Base-by-base conservation (phyloP, 495 filamentous ascomycete genomes). In the Aspergillus heteromorphus region DNA sequence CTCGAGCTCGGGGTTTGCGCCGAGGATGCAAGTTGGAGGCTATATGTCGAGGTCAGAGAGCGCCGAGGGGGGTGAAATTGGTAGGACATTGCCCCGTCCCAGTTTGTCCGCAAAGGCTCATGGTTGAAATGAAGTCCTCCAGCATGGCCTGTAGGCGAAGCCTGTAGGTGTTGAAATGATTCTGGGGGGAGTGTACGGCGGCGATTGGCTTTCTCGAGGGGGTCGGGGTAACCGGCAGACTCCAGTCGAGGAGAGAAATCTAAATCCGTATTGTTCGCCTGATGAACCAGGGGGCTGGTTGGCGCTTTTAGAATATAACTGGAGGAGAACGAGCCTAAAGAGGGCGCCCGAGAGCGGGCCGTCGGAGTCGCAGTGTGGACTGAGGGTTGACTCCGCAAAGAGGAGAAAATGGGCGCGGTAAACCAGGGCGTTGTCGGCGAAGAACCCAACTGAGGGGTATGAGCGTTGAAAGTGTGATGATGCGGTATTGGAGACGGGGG, bases 221-320 rank as follows among this genome's bases (percentile, higher is more conserved):
- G 69, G 38, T 56, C 59, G 17, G 71, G 68, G 2, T 54, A 51
- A 7, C 71, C 67, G 16, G 55, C 59, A 16, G 64, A 56, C 18
- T 69, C 64, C 21, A 64, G 57, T 43, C 65, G 70, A 13, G 75
- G 69, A 8, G 83, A 79, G 40, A 88, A 78, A 57, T 91, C 89
- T 14, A 90, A 65, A 53, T 95, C 91, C 7, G 91, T 87, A 61
- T 91, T 92, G 66, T 86, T 95, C 53, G 91, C 88, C 55, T 91
- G 90, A 62, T 97, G 84, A 2, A 92, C 91, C 19, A 98, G 74
- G 17, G 93, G 95, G 55, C 91, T 97, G 10, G 93, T 97, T 5
- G 93, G 92, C 3, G 87, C 82, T 66, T 91, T 88, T 40, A 93
- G 84, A 17, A 88, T 76, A 68, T 96, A 96, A 57, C 83, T 91